phyloP scores from a whole-genome alignment of 2,329 filamentous ascomycete genomes.

The Fusarium hainanense region DNA sequence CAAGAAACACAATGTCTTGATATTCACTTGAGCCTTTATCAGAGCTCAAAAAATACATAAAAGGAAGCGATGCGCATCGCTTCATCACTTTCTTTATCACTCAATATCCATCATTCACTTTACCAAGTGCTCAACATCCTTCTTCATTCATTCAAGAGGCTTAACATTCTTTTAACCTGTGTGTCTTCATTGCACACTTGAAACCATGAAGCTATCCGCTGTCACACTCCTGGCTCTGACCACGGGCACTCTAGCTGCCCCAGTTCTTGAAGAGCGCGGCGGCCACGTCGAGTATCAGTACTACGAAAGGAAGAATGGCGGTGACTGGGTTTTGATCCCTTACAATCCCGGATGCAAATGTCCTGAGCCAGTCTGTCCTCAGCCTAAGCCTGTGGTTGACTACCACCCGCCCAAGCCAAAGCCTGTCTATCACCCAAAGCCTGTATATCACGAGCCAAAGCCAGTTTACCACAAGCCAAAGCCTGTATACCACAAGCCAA shows the following conservation, averaged over 20 bases:
- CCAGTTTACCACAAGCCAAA: neutral
- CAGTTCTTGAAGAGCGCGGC: neutral
- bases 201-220: neutral
- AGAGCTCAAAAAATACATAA: neutral
- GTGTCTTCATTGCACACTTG: neutral
- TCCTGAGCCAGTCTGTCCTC: neutral
- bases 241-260: neutral
- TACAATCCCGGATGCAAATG: neutral
- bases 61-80: neutral
- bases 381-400: neutral
- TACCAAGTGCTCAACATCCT: neutral
- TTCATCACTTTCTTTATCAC: too few relatives aligned
- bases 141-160: neutral
- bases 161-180: neutral
- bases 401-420: neutral
- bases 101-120: neutral
- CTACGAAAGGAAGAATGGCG: neutral
- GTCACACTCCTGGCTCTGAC: neutral
- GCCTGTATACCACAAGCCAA: neutral
- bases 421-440: neutral
- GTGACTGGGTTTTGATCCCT: neutral
- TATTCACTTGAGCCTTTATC: neutral
- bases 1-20: neutral
- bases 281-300: neutral
- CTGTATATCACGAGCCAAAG: neutral